phyloP scores from a whole-genome alignment of 169 alveolate species.

The Plasmodium chabaudi region DNA sequence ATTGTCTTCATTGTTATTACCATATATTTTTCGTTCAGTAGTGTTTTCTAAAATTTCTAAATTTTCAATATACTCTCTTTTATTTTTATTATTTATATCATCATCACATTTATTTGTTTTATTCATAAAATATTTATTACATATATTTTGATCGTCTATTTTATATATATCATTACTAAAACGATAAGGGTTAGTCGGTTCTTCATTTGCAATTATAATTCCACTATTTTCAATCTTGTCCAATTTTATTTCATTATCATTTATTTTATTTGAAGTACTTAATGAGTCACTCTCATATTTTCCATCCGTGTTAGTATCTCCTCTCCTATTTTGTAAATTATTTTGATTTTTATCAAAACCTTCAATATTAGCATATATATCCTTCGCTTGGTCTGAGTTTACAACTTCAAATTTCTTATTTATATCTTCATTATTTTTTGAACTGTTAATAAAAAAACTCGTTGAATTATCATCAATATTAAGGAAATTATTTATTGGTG shows the following conservation, averaged over 20 bases:
- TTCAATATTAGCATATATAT: conserved; percentile 1
- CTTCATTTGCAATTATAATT: neutral
- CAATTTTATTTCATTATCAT: neutral
- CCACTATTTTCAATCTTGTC: neutral
- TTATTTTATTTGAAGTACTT: neutral
- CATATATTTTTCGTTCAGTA: neutral
- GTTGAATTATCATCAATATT: conserved; percentile 57
- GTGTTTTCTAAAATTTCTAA: conserved; percentile 18
- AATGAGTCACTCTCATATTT: neutral
- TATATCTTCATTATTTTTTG: conserved; percentile 48
- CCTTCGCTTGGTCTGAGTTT: conserved; percentile 2
- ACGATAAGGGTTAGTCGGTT: neutral
- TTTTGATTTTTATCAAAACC: neutral
- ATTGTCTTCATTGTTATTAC: neutral
- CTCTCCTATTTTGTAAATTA: neutral
- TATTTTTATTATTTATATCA: neutral
- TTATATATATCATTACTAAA: neutral
- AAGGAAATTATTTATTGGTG: conserved; percentile 37
- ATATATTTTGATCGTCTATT: neutral
- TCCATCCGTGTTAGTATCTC: neutral
- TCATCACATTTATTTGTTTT: conserved; percentile 4
- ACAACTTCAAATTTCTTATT: conserved; percentile 55
- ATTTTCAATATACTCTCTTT: neutral
- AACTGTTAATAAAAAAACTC: conserved; percentile 38
- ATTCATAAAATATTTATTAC: neutral